A percentile compares a stretch with the other conserved stretches of the same genome.
These are phyloP conservation scores for Trametes punicea DNA, from an alignment of 768 basidiomycete genomes.

Conservation along the genomic window DNA sequence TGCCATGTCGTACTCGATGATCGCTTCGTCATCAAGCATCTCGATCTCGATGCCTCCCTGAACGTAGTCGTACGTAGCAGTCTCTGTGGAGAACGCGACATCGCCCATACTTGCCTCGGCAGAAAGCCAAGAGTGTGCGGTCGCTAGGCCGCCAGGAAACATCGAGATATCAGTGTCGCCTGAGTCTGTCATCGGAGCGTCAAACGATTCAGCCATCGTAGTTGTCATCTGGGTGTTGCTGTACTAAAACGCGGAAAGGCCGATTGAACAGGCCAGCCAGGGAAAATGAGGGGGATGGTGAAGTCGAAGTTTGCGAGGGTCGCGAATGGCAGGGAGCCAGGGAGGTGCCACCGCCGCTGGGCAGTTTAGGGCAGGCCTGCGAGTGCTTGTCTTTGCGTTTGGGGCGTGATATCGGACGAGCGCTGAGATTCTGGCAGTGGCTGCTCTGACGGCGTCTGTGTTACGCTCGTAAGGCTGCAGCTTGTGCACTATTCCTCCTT, in stretches of 20 bases:
- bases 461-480: not conserved
- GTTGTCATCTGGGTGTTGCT: constrained; percentile 6
- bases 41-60: constrained; percentile 55
- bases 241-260: not conserved
- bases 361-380: constrained; percentile 8
- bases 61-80: constrained; percentile 30
- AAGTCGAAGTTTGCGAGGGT: not conserved
- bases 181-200: constrained; percentile 64
- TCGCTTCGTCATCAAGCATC: constrained; percentile 53
- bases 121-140: constrained; percentile 47
- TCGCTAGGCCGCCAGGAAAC: constrained; percentile 38
- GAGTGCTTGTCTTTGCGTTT: constrained; percentile 3
- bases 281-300: not conserved
- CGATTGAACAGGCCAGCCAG: not conserved
- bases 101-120: constrained; percentile 61
- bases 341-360: not conserved
- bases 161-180: constrained; percentile 59
- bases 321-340: not conserved
- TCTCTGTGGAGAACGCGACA: constrained; percentile 35
- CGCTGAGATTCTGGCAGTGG: not conserved
- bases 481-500: not conserved
- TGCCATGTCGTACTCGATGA: constrained; percentile 57
- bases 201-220: constrained; percentile 45
- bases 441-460: not conserved
- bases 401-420: not conserved